Base-by-base conservation (phyloP, 305 asterid genomes). In the Petunia hybrid region DNA sequence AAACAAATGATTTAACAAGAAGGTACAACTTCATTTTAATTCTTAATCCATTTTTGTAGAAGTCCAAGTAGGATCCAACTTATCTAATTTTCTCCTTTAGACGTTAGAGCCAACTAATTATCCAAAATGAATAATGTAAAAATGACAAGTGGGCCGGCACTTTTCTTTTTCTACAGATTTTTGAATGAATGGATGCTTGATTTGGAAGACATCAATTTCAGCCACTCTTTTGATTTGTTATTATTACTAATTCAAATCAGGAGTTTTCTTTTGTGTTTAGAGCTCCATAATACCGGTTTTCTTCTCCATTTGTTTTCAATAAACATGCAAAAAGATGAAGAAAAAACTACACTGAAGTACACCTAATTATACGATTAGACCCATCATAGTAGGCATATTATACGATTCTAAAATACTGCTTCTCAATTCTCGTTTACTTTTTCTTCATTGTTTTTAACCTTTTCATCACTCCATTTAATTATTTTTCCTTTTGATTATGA, bases 141-240 rank as follows among this genome's bases (percentile, higher is more conserved):
- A 63, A 71, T 40, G 46, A 63, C 60, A 74, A 14, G 42, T 12
- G 64, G 35, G 71, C 43, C 38, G 77, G 22, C 65, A 41, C 61
- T 51, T 80, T 4, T 56, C 42, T 46, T 8, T 43, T 10, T 48
- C 8, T 12, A 7, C 36, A 31, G 56, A 5, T 53, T 9, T 38
- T 31, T 31, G 0, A 80, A 39, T 4, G 8, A 69, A 13, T 59
- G 73, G 80, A 71, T 80, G 80, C 77, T 81, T 81, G 5, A 76
- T 64, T 76, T 63, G 61, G 40, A 75, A 81, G 69, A 35, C 14
- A 76, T 39, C 65, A 14, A 74, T 74, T 53, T 74, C 14, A 74
- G 65, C 48, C 79, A 74, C 64, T 3, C n/a, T 2, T 36, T 53
- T 55, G 39, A 4, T 74, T 38, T 53, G 65, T 53, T 53, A 74